phyloP scores from a whole-genome alignment of 257 asterid species.

The Solanum stenotomum region DNA sequence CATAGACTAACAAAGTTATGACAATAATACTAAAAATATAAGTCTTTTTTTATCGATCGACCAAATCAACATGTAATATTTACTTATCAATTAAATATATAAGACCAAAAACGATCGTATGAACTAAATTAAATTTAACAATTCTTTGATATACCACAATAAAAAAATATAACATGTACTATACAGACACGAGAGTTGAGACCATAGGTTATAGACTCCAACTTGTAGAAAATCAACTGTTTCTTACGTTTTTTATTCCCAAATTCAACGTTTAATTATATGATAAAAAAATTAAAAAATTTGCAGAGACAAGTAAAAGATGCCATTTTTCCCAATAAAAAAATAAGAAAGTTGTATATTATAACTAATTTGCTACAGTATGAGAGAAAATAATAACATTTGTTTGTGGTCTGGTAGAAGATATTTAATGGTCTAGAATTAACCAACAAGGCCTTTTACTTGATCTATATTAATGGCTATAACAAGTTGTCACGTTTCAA shows the following conservation, averaged over 20 bases:
- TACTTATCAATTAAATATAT: too few species aligned
- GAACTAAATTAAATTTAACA: background rate
- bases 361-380: background rate
- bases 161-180: background rate
- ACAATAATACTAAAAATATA: too few species aligned
- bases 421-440: background rate
- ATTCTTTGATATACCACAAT: background rate
- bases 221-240: background rate
- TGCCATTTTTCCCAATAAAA: background rate
- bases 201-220: background rate
- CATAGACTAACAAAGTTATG: background rate
- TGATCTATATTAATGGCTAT: background rate
- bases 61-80: too few species aligned
- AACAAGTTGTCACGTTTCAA: background rate
- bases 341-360: background rate
- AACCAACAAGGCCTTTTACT: constrained; percentile 3
- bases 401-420: background rate
- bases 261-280: background rate
- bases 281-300: background rate
- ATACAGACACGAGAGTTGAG: background rate
- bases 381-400: background rate
- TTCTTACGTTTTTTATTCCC: background rate
- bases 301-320: background rate
- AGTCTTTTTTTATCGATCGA: too few species aligned
- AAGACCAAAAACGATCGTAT: background rate